These are phyloP conservation scores for Trametes meyenii DNA, from an alignment of 768 basidiomycete species.

Conservation along the genomic window DNA sequence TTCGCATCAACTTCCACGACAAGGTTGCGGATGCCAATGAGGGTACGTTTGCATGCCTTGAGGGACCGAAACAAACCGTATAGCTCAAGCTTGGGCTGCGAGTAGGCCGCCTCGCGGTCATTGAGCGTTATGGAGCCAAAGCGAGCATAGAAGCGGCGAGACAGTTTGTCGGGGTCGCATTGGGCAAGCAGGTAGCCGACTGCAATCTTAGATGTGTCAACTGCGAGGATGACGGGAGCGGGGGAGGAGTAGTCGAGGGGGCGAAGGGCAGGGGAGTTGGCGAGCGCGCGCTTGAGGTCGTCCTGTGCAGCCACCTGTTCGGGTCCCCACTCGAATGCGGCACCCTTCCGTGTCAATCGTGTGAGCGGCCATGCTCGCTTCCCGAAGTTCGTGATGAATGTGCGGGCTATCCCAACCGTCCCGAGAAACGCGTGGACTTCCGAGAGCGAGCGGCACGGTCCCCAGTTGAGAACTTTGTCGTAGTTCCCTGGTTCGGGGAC, in stretches of 20 bases:
- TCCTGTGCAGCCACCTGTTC: slow-evolving; percentile 21
- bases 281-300: slow-evolving; percentile 24
- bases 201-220: slow-evolving; percentile 32
- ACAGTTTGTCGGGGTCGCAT: slow-evolving; percentile 14
- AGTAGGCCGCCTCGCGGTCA: slow-evolving; percentile 23
- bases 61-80: slow-evolving; percentile 28
- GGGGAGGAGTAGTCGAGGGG: slow-evolving; percentile 29
- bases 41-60: slow-evolving; percentile 26
- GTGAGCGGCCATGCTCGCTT: slow-evolving; percentile 26
- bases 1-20: slow-evolving; percentile 42
- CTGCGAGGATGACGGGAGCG: slow-evolving; percentile 25
- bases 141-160: slow-evolving; percentile 27
- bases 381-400: slow-evolving; percentile 30
- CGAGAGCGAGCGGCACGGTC: slow-evolving; percentile 16
- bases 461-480: slow-evolving; percentile 33
- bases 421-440: slow-evolving; percentile 34
- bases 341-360: slow-evolving; percentile 27
- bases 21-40: slow-evolving; percentile 38
- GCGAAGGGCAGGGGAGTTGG: slow-evolving; percentile 20
- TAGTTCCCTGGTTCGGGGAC: slow-evolving; percentile 33
- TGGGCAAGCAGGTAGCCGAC: slow-evolving; percentile 35
- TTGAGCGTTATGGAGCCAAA: slow-evolving; percentile 46
- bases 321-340: slow-evolving; percentile 22
- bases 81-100: slow-evolving; percentile 34
- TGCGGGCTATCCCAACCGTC: slow-evolving; percentile 24